Percentiles rank a stretch among this genome's conserved stretches.
Conservation (phyloP, 2,329 filamentous ascomycete genomes). For the Volutella citrinella region DNA sequence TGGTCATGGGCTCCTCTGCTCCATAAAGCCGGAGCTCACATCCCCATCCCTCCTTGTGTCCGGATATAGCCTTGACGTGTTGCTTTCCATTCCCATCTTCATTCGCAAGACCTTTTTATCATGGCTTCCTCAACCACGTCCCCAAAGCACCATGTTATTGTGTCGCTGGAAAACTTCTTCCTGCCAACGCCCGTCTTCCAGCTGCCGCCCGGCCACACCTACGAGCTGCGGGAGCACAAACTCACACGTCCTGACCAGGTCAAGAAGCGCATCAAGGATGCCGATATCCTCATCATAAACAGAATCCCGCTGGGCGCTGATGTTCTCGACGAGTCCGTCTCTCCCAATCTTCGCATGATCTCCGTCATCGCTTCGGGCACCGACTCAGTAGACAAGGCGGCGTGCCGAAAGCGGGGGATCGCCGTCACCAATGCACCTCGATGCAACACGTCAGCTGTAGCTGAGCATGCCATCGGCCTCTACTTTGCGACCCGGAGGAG, state of each 20-base stretch:
- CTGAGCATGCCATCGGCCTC: conserved; percentile 3
- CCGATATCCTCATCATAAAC: conserved; percentile 3
- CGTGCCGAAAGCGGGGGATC: conserved; percentile 2
- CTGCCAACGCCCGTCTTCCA: conserved; percentile 3
- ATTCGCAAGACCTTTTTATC: too few species aligned
- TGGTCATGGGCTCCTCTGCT: too few species aligned
- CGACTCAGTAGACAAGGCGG: conserved; percentile 2
- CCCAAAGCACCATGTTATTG: conserved; percentile 4
- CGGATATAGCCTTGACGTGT: too few species aligned
- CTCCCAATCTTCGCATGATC: conserved; percentile 5
- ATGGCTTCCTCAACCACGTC: too few species aligned
- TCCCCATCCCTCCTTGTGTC: too few species aligned
- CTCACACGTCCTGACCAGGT: conserved; percentile 1
- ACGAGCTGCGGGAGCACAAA: conserved; percentile 4
- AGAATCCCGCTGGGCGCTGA: not conserved
- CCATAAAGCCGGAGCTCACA: too few species aligned
- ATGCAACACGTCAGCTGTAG: conserved; percentile 3
- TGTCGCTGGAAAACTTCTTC: conserved; percentile 1
- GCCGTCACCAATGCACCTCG: not conserved
- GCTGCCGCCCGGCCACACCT: conserved; percentile 1
- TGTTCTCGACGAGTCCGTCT: not conserved
- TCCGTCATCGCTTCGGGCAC: conserved; percentile 2
- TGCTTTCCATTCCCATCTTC: too few species aligned
- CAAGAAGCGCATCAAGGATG: conserved; percentile 2
- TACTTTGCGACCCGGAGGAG: conserved; percentile 3